These are phyloP conservation scores for Inga leiocalycina DNA, from an alignment of 306 rosid species.

Conservation along the genomic window DNA sequence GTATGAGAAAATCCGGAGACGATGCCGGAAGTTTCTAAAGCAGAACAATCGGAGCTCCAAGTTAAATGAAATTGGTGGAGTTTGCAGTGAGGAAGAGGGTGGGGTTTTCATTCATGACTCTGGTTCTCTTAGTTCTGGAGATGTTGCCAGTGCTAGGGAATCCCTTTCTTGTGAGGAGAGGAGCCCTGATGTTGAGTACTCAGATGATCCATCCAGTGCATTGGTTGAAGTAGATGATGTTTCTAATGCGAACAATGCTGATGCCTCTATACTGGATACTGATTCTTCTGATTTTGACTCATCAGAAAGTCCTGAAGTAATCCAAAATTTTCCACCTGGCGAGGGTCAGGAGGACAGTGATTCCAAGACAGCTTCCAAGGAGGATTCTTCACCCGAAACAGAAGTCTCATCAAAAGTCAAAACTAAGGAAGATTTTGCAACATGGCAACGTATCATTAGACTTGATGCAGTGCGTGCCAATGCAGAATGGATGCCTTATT, in stretches of 20 bases:
- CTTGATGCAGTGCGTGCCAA: conserved; percentile 97
- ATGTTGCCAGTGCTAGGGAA: conserved; percentile 83
- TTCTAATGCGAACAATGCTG: conserved; percentile 61
- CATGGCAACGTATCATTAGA: conserved; percentile 97
- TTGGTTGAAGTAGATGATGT: conserved; percentile 69
- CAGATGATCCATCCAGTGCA: conserved; percentile 67
- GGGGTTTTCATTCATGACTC: conserved; percentile 56
- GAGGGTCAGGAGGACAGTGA: conserved; percentile 61
- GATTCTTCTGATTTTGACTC: conserved; percentile 90
- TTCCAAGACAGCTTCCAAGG: conserved; percentile 55
- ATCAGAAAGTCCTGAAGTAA: conserved; percentile 78
- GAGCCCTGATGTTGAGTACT: conserved; percentile 63
- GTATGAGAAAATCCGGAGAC: conserved; percentile 84
- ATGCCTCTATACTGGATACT: conserved; percentile 57
- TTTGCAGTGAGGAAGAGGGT: conserved; percentile 58
- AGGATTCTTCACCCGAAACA: conserved; percentile 51
- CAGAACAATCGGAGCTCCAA: conserved; percentile 52
- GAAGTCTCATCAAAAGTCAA: conserved; percentile 53
- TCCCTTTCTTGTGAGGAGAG: conserved; percentile 92
- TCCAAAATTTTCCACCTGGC: conserved; percentile 63
- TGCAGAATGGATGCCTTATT: conserved; percentile 80
- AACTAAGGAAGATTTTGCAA: conserved; percentile 73
- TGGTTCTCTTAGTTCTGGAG: conserved; percentile 91
- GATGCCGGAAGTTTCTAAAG: conserved; percentile 70
- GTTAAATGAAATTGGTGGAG: conserved; percentile 59